Base-by-base conservation (phyloP, 2,329 filamentous ascomycete species). In the Ceratocystis harringtonii region DNA sequence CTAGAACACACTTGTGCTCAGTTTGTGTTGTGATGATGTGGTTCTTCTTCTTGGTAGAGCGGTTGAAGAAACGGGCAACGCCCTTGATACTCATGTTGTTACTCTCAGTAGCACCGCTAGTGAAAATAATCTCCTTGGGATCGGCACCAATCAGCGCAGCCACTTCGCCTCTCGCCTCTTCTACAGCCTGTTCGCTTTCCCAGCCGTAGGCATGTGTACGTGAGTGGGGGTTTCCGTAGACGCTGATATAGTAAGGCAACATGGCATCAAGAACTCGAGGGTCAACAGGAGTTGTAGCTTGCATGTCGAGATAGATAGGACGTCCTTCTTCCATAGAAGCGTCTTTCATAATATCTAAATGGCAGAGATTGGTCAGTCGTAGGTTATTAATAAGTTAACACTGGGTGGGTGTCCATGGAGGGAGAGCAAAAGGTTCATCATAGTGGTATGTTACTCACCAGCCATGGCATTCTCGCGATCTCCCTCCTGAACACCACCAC, bases 71-170 rank as follows among this genome's bases (percentile, higher is more conserved):
- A 69, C 92, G 84, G 22, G 94, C 92, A 7, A 99, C 92, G 69
- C 94, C 94, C 78, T 99, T 99, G 78, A 99, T 90, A 76, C 91
- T 96, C 94, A 99, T 99, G 73, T 99, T 99, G 78, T 99, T 99
- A 74, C 91, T 96, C 79, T 99, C 94, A 0, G 94, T 99, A 17
- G 94, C 94, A 65, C 94, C 94, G 72, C 92, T 96, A 5, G 94
- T 99, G 77, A 99, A 97, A 71, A 99, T 95, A 70, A 99, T 97
- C 75, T 99, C 94, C 77, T 99, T 99, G 5, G 94, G 80, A 74
- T 99, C 91, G 32, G 94, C 94, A 30, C 92, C 92, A 70, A 99
- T 94, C 65, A 99, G 82, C 48, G 81, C 81, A 2, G 94, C 94
- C 69, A 97, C 81, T 72, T 97, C 84, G 71, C 83, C 82, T 71